phyloP scores from a whole-genome alignment of 495 filamentous ascomycete species.

The Tuber magnatum region DNA sequence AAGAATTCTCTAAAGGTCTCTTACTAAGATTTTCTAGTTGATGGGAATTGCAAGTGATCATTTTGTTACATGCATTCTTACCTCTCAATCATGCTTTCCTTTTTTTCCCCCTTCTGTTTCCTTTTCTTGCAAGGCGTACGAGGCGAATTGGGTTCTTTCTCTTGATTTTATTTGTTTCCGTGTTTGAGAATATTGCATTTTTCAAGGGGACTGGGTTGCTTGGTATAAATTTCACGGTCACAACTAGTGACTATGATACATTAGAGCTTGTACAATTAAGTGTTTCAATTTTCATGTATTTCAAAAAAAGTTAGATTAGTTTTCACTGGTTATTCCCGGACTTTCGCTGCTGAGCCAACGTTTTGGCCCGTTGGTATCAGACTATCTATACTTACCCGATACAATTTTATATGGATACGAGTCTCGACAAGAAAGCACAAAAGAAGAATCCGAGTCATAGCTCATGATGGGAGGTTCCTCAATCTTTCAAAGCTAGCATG shows the following conservation, averaged over 20 bases:
- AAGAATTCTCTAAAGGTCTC: not conserved
- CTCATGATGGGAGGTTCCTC: not conserved
- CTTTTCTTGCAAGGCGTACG: not conserved
- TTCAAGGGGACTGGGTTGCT: not conserved
- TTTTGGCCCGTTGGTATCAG: not conserved
- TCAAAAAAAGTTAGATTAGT: not conserved
- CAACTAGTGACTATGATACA: not conserved
- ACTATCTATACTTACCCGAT: not conserved
- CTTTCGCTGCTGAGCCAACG: not conserved
- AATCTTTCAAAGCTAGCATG: not conserved
- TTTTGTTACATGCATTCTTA: not conserved
- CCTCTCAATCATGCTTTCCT: not conserved
- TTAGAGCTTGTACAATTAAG: not conserved
- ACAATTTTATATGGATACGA: not conserved
- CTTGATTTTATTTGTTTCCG: not conserved
- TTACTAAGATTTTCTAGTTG: not conserved
- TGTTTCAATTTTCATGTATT: not conserved
- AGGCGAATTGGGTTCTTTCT: not conserved
- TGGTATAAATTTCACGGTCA: not conserved
- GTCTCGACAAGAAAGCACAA: not conserved
- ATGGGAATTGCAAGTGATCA: not conserved
- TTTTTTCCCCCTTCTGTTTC: not conserved
- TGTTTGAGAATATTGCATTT: not conserved
- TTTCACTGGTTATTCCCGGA: not conserved
- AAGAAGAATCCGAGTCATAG: not conserved